Percentiles rank a stretch among this genome's conserved stretches.
Conservation (phyloP, 2,329 filamentous ascomycete genomes). For the Beauveria rudraprayagi region DNA sequence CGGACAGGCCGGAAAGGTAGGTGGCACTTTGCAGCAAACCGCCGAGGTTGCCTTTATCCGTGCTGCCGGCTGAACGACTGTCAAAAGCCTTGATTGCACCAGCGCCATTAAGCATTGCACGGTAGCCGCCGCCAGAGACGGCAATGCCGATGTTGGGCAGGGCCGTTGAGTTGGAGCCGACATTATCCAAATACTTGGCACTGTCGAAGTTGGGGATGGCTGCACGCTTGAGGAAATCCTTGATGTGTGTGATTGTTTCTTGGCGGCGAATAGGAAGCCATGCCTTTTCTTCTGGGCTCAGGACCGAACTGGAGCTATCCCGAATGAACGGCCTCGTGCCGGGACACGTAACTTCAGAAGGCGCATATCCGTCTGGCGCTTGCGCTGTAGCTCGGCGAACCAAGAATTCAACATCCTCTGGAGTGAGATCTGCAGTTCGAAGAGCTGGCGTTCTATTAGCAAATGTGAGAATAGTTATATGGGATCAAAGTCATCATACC, state of each 20-base stretch:
- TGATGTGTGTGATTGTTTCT: constrained; percentile 68
- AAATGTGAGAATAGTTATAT: not conserved
- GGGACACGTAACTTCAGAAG: constrained; percentile 61
- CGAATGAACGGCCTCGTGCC: constrained; percentile 57
- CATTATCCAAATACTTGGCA: constrained; percentile 53
- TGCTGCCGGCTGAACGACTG: constrained; percentile 48
- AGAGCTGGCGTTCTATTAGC: not conserved
- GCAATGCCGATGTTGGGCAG: constrained; percentile 62
- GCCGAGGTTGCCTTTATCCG: constrained; percentile 57
- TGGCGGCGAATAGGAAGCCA: constrained; percentile 68
- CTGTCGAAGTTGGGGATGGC: constrained; percentile 74
- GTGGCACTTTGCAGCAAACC: constrained; percentile 75
- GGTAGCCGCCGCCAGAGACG: constrained; percentile 75
- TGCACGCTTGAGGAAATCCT: constrained; percentile 60
- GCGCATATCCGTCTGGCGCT: constrained; percentile 57
- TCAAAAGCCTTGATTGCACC: constrained; percentile 77
- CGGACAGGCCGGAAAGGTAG: constrained; percentile 73
- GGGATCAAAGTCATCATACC: not conserved
- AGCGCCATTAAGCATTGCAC: constrained; percentile 77
- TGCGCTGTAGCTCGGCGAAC: constrained; percentile 9
- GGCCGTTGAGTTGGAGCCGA: constrained; percentile 22
- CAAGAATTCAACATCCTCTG: constrained; percentile 4
- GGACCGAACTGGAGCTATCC: constrained; percentile 40
- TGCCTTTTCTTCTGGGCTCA: constrained; percentile 62
- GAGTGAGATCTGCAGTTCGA: not conserved